Percentiles rank a stretch among this genome's conserved stretches.
Evolutionary conservation across 164 flowering plant genomes (phyloP).

Genomic region (Tinospora cordifolia): DNA sequence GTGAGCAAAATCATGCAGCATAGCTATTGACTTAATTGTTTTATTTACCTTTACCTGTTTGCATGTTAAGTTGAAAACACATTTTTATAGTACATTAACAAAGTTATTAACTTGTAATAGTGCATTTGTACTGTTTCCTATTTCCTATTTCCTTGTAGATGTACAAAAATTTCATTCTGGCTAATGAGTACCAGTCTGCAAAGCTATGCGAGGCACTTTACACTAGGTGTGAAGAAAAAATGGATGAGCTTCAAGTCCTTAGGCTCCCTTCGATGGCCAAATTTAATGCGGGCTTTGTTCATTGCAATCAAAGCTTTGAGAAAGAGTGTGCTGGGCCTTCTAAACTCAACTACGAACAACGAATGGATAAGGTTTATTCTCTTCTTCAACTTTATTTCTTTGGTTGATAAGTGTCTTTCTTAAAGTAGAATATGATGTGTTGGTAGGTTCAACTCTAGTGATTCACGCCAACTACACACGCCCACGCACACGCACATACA

Average conservation of each 20-base stretch:
- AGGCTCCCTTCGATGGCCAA: constrained; percentile 98
- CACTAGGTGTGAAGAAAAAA: constrained; percentile 77
- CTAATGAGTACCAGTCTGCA: constrained; percentile 80
- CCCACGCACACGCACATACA: too few species aligned
- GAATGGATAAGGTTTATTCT: constrained; percentile 68
- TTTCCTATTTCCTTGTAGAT: constrained; percentile 33
- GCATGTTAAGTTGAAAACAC: too few species aligned
- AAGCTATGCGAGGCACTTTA: constrained; percentile 87
- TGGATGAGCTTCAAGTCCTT: constrained; percentile 96
- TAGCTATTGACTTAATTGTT: too few species aligned
- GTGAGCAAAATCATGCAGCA: too few species aligned
- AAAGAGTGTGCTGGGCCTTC: constrained; percentile 90
- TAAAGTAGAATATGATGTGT: background rate
- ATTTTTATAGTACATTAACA: background rate
- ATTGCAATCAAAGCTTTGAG: constrained; percentile 90
- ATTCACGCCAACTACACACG: too few species aligned
- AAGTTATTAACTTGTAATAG: background rate
- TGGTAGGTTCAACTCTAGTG: too few species aligned
- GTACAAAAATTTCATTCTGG: constrained; percentile 56
- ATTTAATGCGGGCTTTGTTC: constrained; percentile 89
- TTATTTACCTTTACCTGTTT: too few species aligned
- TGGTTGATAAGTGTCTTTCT: background rate
- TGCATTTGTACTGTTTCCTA: constrained; percentile 1
- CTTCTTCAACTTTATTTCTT: background rate
- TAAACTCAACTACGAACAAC: constrained; percentile 66